Percentiles rank a stretch among this genome's conserved stretches.
These are phyloP conservation scores for Alternaria viburni DNA, from an alignment of 2,329 filamentous ascomycete genomes.

Conservation along the genomic window DNA sequence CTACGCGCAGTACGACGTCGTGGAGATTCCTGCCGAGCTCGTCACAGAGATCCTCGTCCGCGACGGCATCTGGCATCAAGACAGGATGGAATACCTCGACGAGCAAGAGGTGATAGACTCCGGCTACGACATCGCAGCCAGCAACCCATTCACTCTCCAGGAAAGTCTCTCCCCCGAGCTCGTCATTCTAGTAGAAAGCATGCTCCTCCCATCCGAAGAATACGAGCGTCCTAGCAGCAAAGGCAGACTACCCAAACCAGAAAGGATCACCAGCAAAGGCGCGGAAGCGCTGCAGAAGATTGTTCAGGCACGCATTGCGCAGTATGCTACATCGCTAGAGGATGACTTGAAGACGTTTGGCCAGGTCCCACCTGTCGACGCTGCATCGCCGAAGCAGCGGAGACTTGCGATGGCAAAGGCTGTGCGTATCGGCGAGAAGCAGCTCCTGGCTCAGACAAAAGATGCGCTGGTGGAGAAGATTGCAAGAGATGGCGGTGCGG, in stretches of 20 bases:
- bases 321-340: constrained; percentile 62
- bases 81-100: constrained; percentile 62
- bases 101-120: constrained; percentile 72
- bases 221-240: constrained; percentile 52
- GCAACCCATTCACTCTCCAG: constrained; percentile 40
- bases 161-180: constrained; percentile 52
- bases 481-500: constrained; percentile 38
- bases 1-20: constrained; percentile 80
- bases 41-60: constrained; percentile 49
- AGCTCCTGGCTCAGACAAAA: constrained; percentile 64
- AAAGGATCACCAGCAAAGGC: constrained; percentile 49
- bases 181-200: constrained; percentile 52
- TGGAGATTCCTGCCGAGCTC: constrained; percentile 72
- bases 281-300: constrained; percentile 49
- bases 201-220: constrained; percentile 50
- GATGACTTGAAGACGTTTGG: constrained; percentile 58
- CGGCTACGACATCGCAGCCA: constrained; percentile 65
- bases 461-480: constrained; percentile 29
- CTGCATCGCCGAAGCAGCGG: constrained; percentile 23
- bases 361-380: constrained; percentile 36
- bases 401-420: constrained; percentile 65
- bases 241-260: constrained; percentile 52
- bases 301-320: constrained; percentile 49
- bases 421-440: constrained; percentile 76
- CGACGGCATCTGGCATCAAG: constrained; percentile 19